Base-by-base conservation (phyloP, 768 basidiomycete species). In the Dacryopinax primogenitus region DNA sequence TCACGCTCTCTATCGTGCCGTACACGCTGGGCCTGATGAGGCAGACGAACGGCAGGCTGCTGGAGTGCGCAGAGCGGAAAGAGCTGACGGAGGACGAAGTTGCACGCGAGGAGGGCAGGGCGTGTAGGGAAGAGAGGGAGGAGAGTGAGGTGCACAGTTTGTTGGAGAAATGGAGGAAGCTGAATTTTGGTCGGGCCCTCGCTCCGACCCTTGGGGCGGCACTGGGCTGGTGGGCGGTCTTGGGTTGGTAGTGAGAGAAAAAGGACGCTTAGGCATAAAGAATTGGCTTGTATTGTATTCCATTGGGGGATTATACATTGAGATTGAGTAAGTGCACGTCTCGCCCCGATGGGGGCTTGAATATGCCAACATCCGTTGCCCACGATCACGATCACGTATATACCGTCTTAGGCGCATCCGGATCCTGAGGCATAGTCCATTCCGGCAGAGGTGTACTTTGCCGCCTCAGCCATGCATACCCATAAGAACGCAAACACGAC, bases 401-500 rank as follows among this genome's bases (percentile, higher is more conserved):
- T n/a, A n/a, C n/a, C n/a, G n/a, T n/a, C n/a, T n/a, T n/a, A n/a
- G n/a, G n/a, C n/a, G n/a, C n/a, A 44, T 18, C 18, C 3, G 41
- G 41, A 44, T 44, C 41, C 3, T 44, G 41, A 6, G 41, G 41
- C 16, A 23, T 15, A 6, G 41, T 44, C 41, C 41, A 44, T 18
- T 44, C 23, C 18, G 41, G 41, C 23, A 44, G 4, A 15, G 41
- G 41, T 18, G 4, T 44, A 15, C 41, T 44, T n/a, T n/a, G 41
- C 18, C 6, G 23, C 6, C 4, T 44, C 41, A 18, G 23, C 23
- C 41, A 44, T 44, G 41, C 18, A 6, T 44, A 23, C 23, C 41
- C 7, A 44, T 3, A 6, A 30, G 13, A 58, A 30, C 3, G 7
- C 13, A 30, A 11, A 9, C 3, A 13, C 23, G 6, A 79, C 87